Evolutionary conservation across 805 yeast genomes (phyloP).

Genomic region (Tetrapisispora phaffii): DNA sequence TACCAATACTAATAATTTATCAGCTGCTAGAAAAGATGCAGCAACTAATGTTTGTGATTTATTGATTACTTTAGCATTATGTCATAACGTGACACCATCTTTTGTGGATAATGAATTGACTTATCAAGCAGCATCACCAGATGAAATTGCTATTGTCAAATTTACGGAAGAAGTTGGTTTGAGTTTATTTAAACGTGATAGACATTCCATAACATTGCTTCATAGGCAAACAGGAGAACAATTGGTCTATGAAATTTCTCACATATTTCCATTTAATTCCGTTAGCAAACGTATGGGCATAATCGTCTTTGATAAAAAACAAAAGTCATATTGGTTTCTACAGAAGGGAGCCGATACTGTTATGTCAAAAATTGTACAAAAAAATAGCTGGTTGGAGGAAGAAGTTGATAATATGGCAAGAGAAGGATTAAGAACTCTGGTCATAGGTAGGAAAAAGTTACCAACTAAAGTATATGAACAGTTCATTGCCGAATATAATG

Average conservation of each 20-base stretch:
- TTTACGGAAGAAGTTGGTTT: slow-evolving; percentile 84
- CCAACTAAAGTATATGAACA: slow-evolving; percentile 44
- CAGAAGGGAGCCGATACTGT: slow-evolving; percentile 96
- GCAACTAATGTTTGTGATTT: slow-evolving; percentile 70
- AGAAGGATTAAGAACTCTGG: slow-evolving; percentile 92
- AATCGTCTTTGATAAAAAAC: slow-evolving; percentile 51
- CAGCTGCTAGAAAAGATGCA: slow-evolving; percentile 50
- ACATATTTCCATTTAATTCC: slow-evolving; percentile 88
- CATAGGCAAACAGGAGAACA: slow-evolving; percentile 49
- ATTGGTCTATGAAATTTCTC: slow-evolving; percentile 55
- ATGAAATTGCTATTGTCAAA: slow-evolving; percentile 92
- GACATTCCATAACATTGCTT: slow-evolving; percentile 57
- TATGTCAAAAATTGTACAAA: slow-evolving; percentile 72
- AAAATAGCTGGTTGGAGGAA: slow-evolving; percentile 93
- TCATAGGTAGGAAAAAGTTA: slow-evolving; percentile 74
- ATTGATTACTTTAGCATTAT: slow-evolving; percentile 74
- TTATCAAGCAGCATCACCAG: slow-evolving; percentile 98
- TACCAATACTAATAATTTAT: slow-evolving; percentile 8
- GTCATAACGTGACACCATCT: slow-evolving; percentile 96
- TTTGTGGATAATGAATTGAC: slow-evolving; percentile 63
- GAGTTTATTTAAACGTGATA: slow-evolving; percentile 69
- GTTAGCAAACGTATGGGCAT: slow-evolving; percentile 96
- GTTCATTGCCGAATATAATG: slow-evolving; percentile 53
- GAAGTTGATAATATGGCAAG: slow-evolving; percentile 97
- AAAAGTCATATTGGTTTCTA: slow-evolving; percentile 71